Evolutionary conservation across 768 basidiomycete species (phyloP), one percentile per base, ranked within the genome.

Genomic region (Asterophora lycoperdoides): DNA sequence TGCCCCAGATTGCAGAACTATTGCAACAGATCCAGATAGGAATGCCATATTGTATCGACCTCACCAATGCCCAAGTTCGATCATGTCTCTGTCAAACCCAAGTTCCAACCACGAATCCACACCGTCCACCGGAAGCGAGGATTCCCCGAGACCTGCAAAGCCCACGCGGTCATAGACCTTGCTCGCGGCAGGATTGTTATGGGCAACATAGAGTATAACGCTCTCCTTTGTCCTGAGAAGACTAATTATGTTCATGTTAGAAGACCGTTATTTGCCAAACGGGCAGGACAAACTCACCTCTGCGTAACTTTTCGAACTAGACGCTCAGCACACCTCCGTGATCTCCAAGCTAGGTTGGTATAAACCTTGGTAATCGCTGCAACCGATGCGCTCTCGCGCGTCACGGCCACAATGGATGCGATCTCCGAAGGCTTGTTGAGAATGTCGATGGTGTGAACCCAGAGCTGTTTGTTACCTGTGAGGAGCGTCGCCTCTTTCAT

Each of bases 311-410:
- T 65, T 2, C 80, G 72, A 2, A 83, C 75, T 8, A 89, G 73
- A 9, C 76, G 71, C 60, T 78, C 79, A 0, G 87, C 87, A 55
- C 76, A 84, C 4, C 80, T 74, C 2, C 62, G 65, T 0, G 73
- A 62, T 41, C 87, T 71, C 72, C 77, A 82, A 1, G 57, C n/a
- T 0, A 76, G 70, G 41, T 73, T 66, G 1, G 88, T 89, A 59
- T 73, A 85, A 1, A 89, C 86, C 61, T 89, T 89, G 34, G 83
- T 84, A 36, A 90, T 78, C 0, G 81, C 78, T 1, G 81, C 77
- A 29, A 83, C 73, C 2, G 59, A 67, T 0, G 68, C 66, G 18
- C 72, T 78, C 49, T 79, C 77, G 9, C 88, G 69, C 8, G 86
- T 85, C 19, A 49, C 52, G 5, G 48, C 52, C 4, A 52, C 51